These are phyloP conservation scores for Centaurea solstitialis DNA, from an alignment of 129 eudicot genomes.

Conservation along the genomic window DNA sequence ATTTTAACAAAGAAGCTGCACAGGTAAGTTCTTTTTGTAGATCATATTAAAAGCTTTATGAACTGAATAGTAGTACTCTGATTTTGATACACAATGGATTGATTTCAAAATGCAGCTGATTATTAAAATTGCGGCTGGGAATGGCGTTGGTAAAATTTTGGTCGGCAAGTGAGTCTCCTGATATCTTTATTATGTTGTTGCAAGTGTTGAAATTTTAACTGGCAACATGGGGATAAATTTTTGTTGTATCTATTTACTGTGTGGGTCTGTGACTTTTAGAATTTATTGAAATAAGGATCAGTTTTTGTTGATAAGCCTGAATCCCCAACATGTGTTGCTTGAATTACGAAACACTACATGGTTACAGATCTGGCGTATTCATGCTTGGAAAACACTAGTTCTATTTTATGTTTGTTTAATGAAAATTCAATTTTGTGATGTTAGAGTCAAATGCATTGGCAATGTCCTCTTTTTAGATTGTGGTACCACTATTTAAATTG, in stretches of 20 bases:
- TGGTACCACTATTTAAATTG: not conserved
- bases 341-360: not conserved
- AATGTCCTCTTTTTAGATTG: not conserved
- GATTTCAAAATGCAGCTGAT: constrained; percentile 59
- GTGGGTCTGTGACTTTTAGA: not conserved
- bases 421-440: not conserved
- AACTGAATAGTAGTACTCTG: not conserved
- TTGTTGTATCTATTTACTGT: not conserved
- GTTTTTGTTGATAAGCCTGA: not conserved
- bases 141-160: constrained; percentile 92
- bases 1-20: constrained; percentile 90
- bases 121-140: constrained; percentile 93
- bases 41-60: not conserved
- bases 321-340: not conserved
- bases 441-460: not conserved
- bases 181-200: not conserved
- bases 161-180: constrained; percentile 83
- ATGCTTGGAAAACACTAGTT: not conserved
- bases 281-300: not conserved
- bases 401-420: not conserved
- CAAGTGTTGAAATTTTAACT: not conserved
- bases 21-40: constrained; percentile 51
- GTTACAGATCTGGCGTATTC: not conserved
- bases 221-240: not conserved
- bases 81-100: constrained; percentile 12